Evolutionary conservation across 2,329 filamentous ascomycete genomes (phyloP).

Genomic region (Pseudonectria buxi): DNA sequence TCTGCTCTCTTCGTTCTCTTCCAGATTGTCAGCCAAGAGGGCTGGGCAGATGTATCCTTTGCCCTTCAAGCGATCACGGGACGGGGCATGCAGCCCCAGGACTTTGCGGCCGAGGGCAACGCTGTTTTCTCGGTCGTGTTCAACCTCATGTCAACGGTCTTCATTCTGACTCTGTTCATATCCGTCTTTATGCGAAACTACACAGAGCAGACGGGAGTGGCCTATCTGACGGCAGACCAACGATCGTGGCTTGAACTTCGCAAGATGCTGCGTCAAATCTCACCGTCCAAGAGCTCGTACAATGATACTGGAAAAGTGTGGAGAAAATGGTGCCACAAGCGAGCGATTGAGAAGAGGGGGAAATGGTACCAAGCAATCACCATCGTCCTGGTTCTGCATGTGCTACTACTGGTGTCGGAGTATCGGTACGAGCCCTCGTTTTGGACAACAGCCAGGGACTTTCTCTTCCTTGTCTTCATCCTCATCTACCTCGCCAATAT

Average conservation of each 20-base stretch:
- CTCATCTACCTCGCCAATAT: slow-evolving; percentile 79
- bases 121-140: slow-evolving; percentile 93
- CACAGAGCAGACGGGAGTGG: slow-evolving; percentile 95
- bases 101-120: slow-evolving; percentile 69
- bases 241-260: slow-evolving; percentile 93
- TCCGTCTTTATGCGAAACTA: slow-evolving; percentile 99
- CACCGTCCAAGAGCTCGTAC: slow-evolving; percentile 86
- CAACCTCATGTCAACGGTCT: slow-evolving; percentile 93
- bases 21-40: slow-evolving; percentile 97
- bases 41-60: slow-evolving; percentile 93
- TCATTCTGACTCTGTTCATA: slow-evolving; percentile 93
- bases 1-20: slow-evolving; percentile 92
- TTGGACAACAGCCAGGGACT: slow-evolving; percentile 68
- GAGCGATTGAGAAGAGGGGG: slow-evolving; percentile 89
- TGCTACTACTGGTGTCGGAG: slow-evolving; percentile 77
- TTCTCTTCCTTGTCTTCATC: slow-evolving; percentile 74
- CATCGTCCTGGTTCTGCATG: slow-evolving; percentile 69
- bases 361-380: slow-evolving; percentile 86
- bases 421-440: slow-evolving; percentile 66
- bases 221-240: slow-evolving; percentile 91
- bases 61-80: slow-evolving; percentile 76
- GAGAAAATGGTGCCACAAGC: slow-evolving; percentile 91
- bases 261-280: slow-evolving; percentile 86
- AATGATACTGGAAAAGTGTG: slow-evolving; percentile 68
- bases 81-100: slow-evolving; percentile 62